phyloP scores from a whole-genome alignment of 2,329 filamentous ascomycete genomes.

The Alternaria ethzedia region DNA sequence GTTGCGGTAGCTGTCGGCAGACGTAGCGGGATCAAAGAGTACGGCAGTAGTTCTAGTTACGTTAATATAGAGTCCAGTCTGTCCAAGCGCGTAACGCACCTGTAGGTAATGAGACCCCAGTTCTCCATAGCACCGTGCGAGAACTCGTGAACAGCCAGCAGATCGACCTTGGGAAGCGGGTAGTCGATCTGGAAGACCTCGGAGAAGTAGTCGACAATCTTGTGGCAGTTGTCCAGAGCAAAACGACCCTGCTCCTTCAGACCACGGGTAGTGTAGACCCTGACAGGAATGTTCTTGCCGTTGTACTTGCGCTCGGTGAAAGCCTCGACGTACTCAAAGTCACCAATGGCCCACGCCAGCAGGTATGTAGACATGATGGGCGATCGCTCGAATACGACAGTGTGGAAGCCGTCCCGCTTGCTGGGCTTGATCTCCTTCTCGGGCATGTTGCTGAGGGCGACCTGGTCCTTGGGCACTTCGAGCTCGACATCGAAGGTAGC shows the following conservation, averaged over 20 bases:
- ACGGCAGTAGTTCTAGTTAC: constrained; percentile 76
- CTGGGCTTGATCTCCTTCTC: constrained; percentile 77
- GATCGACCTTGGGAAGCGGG: constrained; percentile 91
- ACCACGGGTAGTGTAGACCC: constrained; percentile 95
- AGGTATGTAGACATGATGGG: constrained; percentile 97
- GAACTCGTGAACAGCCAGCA: constrained; percentile 95
- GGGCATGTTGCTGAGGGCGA: constrained; percentile 95
- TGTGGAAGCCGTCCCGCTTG: constrained; percentile 72
- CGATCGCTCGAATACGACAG: constrained; percentile 88
- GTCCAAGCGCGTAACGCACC: constrained; percentile 47
- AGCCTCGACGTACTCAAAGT: constrained; percentile 95
- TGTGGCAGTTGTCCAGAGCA: constrained; percentile 88
- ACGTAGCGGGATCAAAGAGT: constrained; percentile 92
- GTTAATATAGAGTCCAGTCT: constrained; percentile 10
- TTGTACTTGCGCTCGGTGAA: constrained; percentile 90
- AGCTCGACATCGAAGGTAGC: constrained; percentile 94
- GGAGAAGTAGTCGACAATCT: constrained; percentile 95
- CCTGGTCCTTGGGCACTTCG: constrained; percentile 86
- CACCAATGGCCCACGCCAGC: constrained; percentile 92
- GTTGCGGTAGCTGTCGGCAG: constrained; percentile 89
- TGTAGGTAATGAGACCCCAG: constrained; percentile 96
- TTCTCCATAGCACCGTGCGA: constrained; percentile 93
- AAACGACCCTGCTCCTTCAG: constrained; percentile 90
- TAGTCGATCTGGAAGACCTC: constrained; percentile 90
- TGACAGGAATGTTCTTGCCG: constrained; percentile 86